Conservation (phyloP, 108 stramenopile genomes). For the Nannochloropsis granulata region DNA sequence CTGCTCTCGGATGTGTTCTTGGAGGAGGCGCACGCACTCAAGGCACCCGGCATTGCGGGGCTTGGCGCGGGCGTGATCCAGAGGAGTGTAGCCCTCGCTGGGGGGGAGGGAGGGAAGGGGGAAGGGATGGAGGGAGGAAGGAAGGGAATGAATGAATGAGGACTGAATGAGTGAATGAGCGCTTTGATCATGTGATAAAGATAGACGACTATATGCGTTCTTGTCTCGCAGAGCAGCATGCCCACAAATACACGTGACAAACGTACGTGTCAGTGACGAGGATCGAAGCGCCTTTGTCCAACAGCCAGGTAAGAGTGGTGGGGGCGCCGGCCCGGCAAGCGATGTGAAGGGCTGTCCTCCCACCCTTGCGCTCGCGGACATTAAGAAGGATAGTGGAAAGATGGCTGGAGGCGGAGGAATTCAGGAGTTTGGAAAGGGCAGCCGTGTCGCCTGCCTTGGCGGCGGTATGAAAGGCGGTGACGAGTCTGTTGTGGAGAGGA, state of each 20-base stretch:
- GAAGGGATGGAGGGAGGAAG: background rate
- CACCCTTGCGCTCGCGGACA: background rate
- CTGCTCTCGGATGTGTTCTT: background rate
- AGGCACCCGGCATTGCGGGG: background rate
- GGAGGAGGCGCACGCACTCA: background rate
- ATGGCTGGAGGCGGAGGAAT: background rate
- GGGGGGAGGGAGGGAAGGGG: background rate
- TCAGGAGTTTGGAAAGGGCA: background rate
- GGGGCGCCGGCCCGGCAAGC: background rate
- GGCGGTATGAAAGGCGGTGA: background rate
- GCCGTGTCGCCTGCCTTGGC: background rate
- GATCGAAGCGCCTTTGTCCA: background rate
- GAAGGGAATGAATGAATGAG: background rate
- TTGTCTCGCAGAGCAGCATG: too few species aligned
- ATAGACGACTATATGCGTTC: too few species aligned
- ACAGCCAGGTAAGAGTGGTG: background rate
- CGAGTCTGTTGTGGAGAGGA: background rate
- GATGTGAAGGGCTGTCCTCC: background rate
- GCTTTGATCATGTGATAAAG: too few species aligned
- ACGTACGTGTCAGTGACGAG: background rate
- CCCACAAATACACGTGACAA: background rate
- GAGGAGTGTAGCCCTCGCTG: background rate
- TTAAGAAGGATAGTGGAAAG: background rate
- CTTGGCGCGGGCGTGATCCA: background rate
- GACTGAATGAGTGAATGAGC: too few species aligned